Evolutionary conservation across 768 basidiomycete species (phyloP).

Genomic region (Suillus americanus): DNA sequence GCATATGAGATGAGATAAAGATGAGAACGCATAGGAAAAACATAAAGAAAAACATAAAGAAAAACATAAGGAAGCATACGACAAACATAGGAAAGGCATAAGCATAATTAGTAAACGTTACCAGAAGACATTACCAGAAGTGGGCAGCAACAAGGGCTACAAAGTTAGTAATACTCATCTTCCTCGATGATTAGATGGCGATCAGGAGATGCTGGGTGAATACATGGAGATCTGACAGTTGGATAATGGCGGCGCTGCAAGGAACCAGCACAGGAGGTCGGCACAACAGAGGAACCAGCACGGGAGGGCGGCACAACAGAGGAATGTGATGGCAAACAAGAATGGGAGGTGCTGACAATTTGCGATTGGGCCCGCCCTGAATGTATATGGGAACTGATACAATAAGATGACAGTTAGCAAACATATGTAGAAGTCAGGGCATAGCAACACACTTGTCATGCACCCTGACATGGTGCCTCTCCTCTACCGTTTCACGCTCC

Average conservation of each 20-base stretch:
- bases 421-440: not conserved
- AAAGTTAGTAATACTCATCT: not conserved
- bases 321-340: not conserved
- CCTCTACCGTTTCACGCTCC: not conserved
- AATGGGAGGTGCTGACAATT: not conserved
- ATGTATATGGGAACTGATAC: not conserved
- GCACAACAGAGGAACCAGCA: not conserved
- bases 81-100: not conserved
- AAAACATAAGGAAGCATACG: too few species aligned
- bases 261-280: not conserved
- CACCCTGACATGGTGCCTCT: not conserved
- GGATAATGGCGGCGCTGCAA: not conserved
- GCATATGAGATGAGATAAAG: not conserved
- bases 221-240: not conserved
- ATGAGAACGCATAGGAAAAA: not conserved
- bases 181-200: not conserved
- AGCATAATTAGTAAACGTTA: not conserved
- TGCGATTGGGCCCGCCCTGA: not conserved
- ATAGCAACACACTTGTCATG: not conserved
- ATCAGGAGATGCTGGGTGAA: not conserved
- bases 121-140: not conserved
- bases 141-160: not conserved
- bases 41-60: not conserved
- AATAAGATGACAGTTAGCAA: not conserved
- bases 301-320: not conserved